A percentile compares a stretch with the other conserved stretches of the same genome.
These are phyloP conservation scores for Cladosporium oxysporum DNA, from an alignment of 2,329 filamentous ascomycete genomes.

Conservation along the genomic window DNA sequence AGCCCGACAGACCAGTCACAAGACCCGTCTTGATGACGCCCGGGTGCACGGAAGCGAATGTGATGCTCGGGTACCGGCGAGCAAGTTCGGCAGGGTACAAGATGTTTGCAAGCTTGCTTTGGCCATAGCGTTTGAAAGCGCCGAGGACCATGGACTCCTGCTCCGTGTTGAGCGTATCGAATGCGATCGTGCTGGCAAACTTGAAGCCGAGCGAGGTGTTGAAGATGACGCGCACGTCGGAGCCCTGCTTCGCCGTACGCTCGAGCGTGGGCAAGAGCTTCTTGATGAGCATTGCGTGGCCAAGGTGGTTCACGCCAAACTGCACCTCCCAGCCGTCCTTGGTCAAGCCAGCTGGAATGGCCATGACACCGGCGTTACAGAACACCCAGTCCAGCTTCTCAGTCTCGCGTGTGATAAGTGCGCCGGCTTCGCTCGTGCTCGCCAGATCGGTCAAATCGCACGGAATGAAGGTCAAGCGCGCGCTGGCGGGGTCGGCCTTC, in stretches of 20 bases:
- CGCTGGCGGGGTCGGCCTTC: constrained; percentile 33
- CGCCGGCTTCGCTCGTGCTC: constrained; percentile 28
- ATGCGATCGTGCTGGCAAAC: constrained; percentile 27
- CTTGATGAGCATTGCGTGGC: constrained; percentile 37
- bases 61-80: constrained; percentile 41
- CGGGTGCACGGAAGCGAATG: constrained; percentile 43
- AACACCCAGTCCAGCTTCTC: constrained; percentile 34
- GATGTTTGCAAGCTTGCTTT: constrained; percentile 53
- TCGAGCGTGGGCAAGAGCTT: constrained; percentile 31
- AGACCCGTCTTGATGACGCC: constrained; percentile 45
- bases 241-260: constrained; percentile 26
- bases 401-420: constrained; percentile 23
- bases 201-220: constrained; percentile 33
- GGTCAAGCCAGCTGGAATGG: constrained; percentile 26
- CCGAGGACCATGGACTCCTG: constrained; percentile 25
- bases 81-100: constrained; percentile 47
- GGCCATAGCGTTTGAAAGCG: constrained; percentile 43
- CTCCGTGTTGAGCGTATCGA: constrained; percentile 32
- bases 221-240: constrained; percentile 35
- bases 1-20: constrained; percentile 23
- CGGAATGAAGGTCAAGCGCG: constrained; percentile 42
- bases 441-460: constrained; percentile 32
- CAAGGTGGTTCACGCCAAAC: constrained; percentile 39
- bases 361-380: constrained; percentile 36
- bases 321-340: constrained; percentile 38